phyloP scores from a whole-genome alignment of 116 monocot genomes.

The Dioscorea cayenensis region DNA sequence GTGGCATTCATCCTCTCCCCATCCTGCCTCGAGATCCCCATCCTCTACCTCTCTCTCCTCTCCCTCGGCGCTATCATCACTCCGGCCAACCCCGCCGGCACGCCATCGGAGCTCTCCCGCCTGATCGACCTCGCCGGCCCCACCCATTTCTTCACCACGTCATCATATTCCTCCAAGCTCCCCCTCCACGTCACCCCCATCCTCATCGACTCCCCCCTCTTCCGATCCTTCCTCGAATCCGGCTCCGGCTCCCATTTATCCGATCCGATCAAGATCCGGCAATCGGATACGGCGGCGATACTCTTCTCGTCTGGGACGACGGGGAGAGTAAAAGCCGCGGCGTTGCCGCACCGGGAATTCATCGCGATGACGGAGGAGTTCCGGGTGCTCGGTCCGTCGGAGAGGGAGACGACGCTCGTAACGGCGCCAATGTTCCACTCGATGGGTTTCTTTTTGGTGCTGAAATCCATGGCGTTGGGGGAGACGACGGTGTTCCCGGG shows the following conservation, averaged over 20 bases:
- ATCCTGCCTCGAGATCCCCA: conserved; percentile 27
- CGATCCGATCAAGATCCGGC: conserved; percentile 62
- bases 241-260: not conserved
- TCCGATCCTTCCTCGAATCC: conserved; percentile 11
- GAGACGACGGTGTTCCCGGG: conserved; percentile 44
- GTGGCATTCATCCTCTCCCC: conserved; percentile 55
- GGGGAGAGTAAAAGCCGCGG: conserved; percentile 53
- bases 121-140: conserved; percentile 24
- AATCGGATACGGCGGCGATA: conserved; percentile 62
- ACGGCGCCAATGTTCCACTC: conserved; percentile 72
- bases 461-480: conserved; percentile 41
- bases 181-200: conserved; percentile 13
- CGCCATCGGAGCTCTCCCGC: conserved; percentile 25
- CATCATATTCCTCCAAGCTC: conserved; percentile 23
- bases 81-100: conserved; percentile 38
- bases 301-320: conserved; percentile 86
- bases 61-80: conserved; percentile 37
- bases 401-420: conserved; percentile 18
- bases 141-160: conserved; percentile 14
- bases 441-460: conserved; percentile 34
- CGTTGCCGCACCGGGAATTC: conserved; percentile 44
- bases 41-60: conserved; percentile 43
- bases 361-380: conserved; percentile 43
- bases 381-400: not conserved
- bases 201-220: conserved; percentile 37